Base-by-base conservation (phyloP, 306 rosid species). In the Cucumis melo region DNA sequence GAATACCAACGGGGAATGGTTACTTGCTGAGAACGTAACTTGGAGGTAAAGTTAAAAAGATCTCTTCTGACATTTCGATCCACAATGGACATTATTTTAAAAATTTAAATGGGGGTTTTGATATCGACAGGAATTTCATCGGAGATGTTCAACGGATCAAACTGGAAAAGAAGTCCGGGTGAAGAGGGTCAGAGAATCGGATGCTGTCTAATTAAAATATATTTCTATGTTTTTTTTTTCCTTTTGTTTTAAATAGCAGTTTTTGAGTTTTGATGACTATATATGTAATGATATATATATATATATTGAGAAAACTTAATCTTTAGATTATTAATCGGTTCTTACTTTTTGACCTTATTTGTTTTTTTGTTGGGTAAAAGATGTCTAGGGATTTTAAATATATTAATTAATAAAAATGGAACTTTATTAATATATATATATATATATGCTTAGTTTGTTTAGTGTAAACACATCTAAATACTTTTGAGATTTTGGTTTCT, bases 1-100 rank as follows among this genome's bases (percentile, higher is more conserved):
- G 80, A 91, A 91, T 82, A 70, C 48, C 15, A 89, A 87, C 12
- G 98, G 98, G 59, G 96, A 91, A 44, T 91, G 98, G 98, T 83
- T 91, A 21, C 87, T 87, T 75, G 94, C 95, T 36, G 77, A 87
- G 71, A 91, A 90, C 77, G 84, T 90, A 24, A 81, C 96, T 65
- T 94, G 98, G 98, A 91, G 92, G 98, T 86, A 64, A 64, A 36
- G 29, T 1, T 27, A 27, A 27, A 27, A 27, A 27, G 29, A 27
- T 27, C 2, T 27, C 29, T 27, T 27, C 29, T 27, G 29, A 27
- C 29, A 27, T 27, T 27, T 27, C 2, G 29, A 27, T 27, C 29
- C 29, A 27, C 29, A 27, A 27, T 27, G 29, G 12, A 46, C 12
- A 13, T 46, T 46, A 42, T 42, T 42, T 1, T 1, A 46, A 46